A percentile compares a stretch with the other conserved stretches of the same genome.
phyloP scores from a whole-genome alignment of 805 yeast genomes.

The Candida loeiensis region DNA sequence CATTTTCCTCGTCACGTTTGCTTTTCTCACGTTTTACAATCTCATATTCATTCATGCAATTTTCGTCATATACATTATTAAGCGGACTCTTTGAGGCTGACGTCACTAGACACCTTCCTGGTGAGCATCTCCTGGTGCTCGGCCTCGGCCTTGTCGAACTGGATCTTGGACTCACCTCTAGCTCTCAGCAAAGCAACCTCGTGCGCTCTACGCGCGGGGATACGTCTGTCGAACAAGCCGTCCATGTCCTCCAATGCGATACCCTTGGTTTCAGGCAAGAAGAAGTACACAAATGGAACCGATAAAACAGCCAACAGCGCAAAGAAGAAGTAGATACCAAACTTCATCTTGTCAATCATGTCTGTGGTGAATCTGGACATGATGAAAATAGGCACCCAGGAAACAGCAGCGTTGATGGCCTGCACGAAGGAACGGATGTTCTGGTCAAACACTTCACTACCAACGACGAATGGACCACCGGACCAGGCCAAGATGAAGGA shows the following conservation, averaged over 20 bases:
- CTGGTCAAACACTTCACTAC: constrained; percentile 38
- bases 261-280: constrained; percentile 39
- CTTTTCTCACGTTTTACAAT: neutral
- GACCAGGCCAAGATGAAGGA: constrained; percentile 40
- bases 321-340: constrained; percentile 37
- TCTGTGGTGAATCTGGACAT: constrained; percentile 33
- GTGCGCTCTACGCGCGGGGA: constrained; percentile 24
- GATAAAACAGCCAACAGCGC: constrained; percentile 31
- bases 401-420: constrained; percentile 39
- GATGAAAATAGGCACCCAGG: constrained; percentile 38
- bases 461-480: constrained; percentile 40
- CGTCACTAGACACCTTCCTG: neutral
- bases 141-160: constrained; percentile 5
- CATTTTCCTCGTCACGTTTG: neutral
- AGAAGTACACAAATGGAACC: constrained; percentile 36
- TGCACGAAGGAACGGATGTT: constrained; percentile 38
- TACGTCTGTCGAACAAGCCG: constrained; percentile 20
- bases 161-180: constrained; percentile 5
- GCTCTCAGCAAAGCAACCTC: constrained; percentile 14
- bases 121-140: constrained; percentile 5
- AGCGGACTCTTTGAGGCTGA: neutral
- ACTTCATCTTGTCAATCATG: constrained; percentile 34
- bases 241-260: constrained; percentile 30
- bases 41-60: neutral
- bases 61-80: neutral